Evolutionary conservation across 805 yeast species (phyloP), one percentile per base, ranked within the genome.

Genomic region (Saccharomycopsis selenospora): DNA sequence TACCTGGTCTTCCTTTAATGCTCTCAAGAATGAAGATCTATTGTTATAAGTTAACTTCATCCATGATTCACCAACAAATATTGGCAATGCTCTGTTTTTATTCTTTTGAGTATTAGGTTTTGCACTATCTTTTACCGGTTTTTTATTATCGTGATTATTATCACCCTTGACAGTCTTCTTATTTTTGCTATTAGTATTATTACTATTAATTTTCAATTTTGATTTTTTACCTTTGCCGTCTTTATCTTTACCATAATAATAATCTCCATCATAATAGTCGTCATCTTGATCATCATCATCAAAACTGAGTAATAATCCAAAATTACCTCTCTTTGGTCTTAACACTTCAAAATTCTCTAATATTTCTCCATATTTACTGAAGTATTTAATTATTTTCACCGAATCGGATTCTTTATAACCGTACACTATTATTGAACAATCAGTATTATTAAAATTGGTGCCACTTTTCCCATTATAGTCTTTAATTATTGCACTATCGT

Each of bases 21-120:
- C 96, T 48, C 95, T 79, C 14, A 78, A 63, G 2, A 95, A 96
- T 7, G 90, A 75, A 1, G 82, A 69, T 5, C 84, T 76, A 50
- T 80, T 82, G 49, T 80, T 83, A 63, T 79, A 93, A 3, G 97
- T 90, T 47, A 91, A 62, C 60, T 89, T 85, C n/a, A 90, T 80
- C 98, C 98, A 91, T 36, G 86, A 80, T 42, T 79, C 76, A 1
- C 98, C 98, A 10, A 90, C 75, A 64, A 79, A 85, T 6, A 91
- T 82, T 2, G 96, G 95, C 27, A 62, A 49, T 59, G 68, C 62
- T n/a, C 42, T 20, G 11, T 50, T 63, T 66, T 10, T 48, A 53
- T 4, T 42, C 36, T 25, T 48, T 50, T 18, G 51, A 36, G 6
- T 40, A 45, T 25, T 47, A 40, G 4, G 45, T 30, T 11, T 49